These are phyloP conservation scores for Lodderomyces jiufengensis DNA, from an alignment of 1,139 yeast species.

Conservation along the genomic window DNA sequence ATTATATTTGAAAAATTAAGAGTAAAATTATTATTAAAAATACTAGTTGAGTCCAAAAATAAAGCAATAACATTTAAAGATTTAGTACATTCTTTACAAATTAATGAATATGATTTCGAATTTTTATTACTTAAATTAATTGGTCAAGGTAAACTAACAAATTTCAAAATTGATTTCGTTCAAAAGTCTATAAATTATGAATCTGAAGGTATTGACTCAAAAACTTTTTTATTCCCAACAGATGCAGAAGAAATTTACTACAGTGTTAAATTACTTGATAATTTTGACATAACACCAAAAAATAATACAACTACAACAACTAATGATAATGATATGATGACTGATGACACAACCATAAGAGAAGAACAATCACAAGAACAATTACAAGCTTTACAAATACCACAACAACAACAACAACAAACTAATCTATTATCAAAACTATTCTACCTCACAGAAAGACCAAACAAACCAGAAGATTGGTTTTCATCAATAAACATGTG, in stretches of 20 bases:
- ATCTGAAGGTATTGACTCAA: conserved; percentile 1
- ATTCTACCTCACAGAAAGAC: conserved; percentile 20
- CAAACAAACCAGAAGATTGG: conserved; percentile 18
- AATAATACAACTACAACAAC: not conserved
- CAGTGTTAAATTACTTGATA: conserved; percentile 25
- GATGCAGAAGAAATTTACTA: conserved; percentile 21
- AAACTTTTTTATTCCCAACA: conserved; percentile 12
- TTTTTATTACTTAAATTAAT: conserved; percentile 37
- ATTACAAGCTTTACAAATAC: no score
- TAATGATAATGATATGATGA: conserved; percentile 1
- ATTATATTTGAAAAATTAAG: conserved; percentile 31
- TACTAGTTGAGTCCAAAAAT: conserved; percentile 27
- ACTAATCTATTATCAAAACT: conserved; percentile 11
- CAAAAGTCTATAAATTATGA: conserved; percentile 24
- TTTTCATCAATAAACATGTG: conserved; percentile 23
- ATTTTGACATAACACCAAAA: conserved; percentile 3
- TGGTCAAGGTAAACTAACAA: conserved; percentile 40
- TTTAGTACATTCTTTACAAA: conserved; percentile 20
- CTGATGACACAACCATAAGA: no score
- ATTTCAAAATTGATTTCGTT: conserved; percentile 45
- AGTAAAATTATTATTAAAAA: conserved; percentile 26
- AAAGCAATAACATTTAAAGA: conserved; percentile 22
- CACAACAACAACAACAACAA: conserved; percentile 3
- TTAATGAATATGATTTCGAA: conserved; percentile 31
- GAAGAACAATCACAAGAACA: no score